Evolutionary conservation across 2,329 filamentous ascomycete species (phyloP).

Genomic region (Simplicillium aogashimaense): DNA sequence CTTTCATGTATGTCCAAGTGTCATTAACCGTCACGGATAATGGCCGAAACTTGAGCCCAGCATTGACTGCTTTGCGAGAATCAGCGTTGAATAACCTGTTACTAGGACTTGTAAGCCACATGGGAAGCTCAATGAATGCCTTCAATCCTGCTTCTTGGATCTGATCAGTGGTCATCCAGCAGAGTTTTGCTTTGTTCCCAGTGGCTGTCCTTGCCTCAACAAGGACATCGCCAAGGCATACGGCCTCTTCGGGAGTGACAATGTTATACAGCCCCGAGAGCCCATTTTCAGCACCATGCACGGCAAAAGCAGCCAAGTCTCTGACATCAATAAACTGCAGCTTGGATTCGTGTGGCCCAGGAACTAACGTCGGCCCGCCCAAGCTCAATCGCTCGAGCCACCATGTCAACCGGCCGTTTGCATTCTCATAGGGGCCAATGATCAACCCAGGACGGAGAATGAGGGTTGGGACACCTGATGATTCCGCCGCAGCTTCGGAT

Average conservation of each 20-base stretch:
- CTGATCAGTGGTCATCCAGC: constrained; percentile 5
- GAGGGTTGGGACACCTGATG: constrained; percentile 3
- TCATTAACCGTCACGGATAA: constrained; percentile 4
- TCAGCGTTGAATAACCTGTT: background rate
- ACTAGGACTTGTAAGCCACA: constrained; percentile 4
- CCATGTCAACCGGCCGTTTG: constrained; percentile 3
- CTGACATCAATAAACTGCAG: constrained; percentile 8
- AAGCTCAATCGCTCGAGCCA: constrained; percentile 6
- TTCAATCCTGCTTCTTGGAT: constrained; percentile 1
- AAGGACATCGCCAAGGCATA: constrained; percentile 3
- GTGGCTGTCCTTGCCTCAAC: constrained; percentile 1
- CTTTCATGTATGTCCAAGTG: constrained; percentile 7
- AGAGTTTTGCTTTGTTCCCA: constrained; percentile 2
- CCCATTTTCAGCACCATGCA: constrained; percentile 6
- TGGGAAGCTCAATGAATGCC: constrained; percentile 4
- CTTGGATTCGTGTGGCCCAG: constrained; percentile 3
- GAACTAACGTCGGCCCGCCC: constrained; percentile 6
- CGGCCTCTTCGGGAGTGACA: background rate
- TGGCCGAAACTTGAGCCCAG: constrained; percentile 4
- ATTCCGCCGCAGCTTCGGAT: constrained; percentile 1
- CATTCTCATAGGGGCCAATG: constrained; percentile 5
- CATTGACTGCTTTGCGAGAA: constrained; percentile 1
- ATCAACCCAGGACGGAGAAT: constrained; percentile 5
- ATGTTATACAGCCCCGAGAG: constrained; percentile 3
- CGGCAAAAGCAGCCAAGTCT: constrained; percentile 6